phyloP scores from a whole-genome alignment of 163 green algal genomes.

The Prototheca wickerhamii region DNA sequence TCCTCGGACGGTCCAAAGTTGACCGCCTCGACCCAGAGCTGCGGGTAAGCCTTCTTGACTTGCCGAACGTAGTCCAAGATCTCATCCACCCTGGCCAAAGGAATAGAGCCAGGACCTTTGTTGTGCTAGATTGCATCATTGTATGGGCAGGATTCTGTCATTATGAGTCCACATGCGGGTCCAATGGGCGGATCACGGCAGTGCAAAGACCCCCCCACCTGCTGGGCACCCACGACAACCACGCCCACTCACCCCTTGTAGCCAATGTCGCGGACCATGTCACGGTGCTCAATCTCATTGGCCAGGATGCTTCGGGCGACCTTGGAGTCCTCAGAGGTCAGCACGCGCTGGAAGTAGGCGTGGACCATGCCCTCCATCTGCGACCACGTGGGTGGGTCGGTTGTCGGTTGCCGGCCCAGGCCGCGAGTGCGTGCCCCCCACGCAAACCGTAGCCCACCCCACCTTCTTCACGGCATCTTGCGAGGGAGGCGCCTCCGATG shows the following conservation, averaged over 20 bases:
- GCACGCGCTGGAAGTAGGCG: neutral
- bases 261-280: conserved; percentile 2
- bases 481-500: no score
- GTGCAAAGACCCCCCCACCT: no score
- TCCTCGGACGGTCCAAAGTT: conserved; percentile 6
- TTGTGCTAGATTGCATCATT: no score
- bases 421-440: no score
- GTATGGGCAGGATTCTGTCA: no score
- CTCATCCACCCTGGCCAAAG: neutral
- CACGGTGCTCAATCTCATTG: neutral
- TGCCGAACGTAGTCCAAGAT: neutral
- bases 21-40: neutral
- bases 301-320: neutral
- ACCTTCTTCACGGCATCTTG: neutral
- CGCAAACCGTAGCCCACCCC: neutral
- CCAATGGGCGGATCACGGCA: no score
- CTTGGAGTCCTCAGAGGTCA: neutral
- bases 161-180: no score
- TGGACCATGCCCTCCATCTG: neutral
- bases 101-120: no score
- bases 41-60: neutral
- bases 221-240: no score
- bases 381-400: neutral
- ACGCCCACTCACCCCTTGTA: neutral
- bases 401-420: no score